Percentiles rank a stretch among this genome's conserved stretches.
Conservation (phyloP, 75 land plant genomes). For the Selaginella moellendorffii region DNA sequence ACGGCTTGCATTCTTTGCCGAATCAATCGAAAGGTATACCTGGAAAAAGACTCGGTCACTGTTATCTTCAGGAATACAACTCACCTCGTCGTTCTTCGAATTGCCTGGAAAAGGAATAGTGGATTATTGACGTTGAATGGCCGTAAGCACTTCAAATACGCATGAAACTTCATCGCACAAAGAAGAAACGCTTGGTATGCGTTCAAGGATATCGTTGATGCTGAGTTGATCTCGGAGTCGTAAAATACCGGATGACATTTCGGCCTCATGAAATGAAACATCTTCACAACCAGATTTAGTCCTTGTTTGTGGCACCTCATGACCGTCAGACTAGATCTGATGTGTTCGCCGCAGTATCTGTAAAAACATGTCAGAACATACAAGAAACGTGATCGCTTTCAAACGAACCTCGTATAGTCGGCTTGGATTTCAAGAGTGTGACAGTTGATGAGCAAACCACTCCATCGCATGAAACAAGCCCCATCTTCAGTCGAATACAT, state of each 20-base stretch:
- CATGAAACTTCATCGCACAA: constrained; percentile 97
- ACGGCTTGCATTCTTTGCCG: constrained; percentile 33
- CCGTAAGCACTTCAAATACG: constrained; percentile 37
- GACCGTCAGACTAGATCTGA: constrained; percentile 61
- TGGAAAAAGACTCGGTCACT: constrained; percentile 10
- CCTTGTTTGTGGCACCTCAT: constrained; percentile 32
- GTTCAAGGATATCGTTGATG: constrained; percentile 60
- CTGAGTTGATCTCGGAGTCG: constrained; percentile 75
- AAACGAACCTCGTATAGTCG: constrained; percentile 79
- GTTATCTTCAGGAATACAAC: background rate
- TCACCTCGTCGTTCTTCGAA: constrained; percentile 45
- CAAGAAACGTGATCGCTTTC: background rate
- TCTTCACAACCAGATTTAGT: constrained; percentile 31
- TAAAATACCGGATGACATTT: constrained; percentile 86
- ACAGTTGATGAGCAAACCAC: constrained; percentile 83
- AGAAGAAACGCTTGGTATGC: constrained; percentile 77
- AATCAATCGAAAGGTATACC: constrained; percentile 57
- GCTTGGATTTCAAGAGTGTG: constrained; percentile 81
- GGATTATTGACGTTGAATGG: constrained; percentile 17
- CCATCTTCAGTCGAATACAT: constrained; percentile 55
- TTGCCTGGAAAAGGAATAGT: constrained; percentile 21
- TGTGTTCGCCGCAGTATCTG: constrained; percentile 60
- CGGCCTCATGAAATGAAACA: constrained; percentile 63
- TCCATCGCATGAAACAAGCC: constrained; percentile 71
- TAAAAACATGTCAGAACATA: background rate